These are phyloP conservation scores for Ambrosia trifida DNA, from an alignment of 129 eudicot species.

Conservation along the genomic window DNA sequence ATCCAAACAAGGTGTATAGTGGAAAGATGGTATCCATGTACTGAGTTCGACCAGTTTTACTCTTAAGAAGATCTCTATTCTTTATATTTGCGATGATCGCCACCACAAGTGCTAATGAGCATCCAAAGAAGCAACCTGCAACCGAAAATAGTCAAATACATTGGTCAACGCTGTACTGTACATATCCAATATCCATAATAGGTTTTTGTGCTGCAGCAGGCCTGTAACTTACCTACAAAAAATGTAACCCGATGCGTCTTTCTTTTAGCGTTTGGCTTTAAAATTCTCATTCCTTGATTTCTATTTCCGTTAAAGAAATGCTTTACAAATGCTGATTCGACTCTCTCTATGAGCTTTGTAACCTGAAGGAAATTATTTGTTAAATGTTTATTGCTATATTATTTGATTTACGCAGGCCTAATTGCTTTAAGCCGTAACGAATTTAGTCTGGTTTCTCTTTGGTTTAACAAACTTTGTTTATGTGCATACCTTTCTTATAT, in stretches of 20 bases:
- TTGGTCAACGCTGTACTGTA: neutral
- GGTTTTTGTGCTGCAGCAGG: neutral
- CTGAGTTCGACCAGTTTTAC: slow-evolving; percentile 12
- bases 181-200: neutral
- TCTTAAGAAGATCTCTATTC: slow-evolving; percentile 39
- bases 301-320: slow-evolving; percentile 41
- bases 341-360: slow-evolving; percentile 47
- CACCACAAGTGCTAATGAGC: slow-evolving; percentile 60
- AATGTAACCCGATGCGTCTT: slow-evolving; percentile 47
- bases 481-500: too few species aligned
- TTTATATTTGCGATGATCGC: slow-evolving; percentile 37
- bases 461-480: neutral
- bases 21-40: slow-evolving; percentile 69
- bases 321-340: slow-evolving; percentile 50
- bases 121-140: slow-evolving; percentile 63
- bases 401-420: neutral
- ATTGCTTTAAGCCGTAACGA: neutral
- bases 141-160: neutral
- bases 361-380: slow-evolving; percentile 32
- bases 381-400: neutral
- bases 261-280: slow-evolving; percentile 43
- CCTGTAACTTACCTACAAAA: slow-evolving; percentile 36
- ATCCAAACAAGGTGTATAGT: slow-evolving; percentile 60
- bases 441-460: neutral
- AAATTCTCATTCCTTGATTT: slow-evolving; percentile 8